Evolutionary conservation across 2,329 filamentous ascomycete species (phyloP).

Genomic region (Ilyonectria sp.): DNA sequence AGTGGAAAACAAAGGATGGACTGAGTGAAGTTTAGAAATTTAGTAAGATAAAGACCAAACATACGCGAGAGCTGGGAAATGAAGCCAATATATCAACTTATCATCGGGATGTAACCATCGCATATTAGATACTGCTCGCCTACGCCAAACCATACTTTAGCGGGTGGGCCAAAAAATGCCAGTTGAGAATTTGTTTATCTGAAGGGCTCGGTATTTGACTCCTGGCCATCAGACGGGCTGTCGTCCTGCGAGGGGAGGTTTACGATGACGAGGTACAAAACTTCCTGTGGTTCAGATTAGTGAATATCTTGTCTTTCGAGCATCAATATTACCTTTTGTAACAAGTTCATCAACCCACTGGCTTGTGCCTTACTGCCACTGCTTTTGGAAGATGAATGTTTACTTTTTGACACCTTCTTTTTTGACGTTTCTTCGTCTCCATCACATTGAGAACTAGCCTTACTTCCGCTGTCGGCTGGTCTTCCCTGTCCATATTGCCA

Average conservation of each 20-base stretch:
- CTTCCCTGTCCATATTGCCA: constrained; percentile 10
- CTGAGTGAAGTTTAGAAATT: too few relatives aligned
- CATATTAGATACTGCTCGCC: too few relatives aligned
- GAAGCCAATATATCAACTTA: too few relatives aligned
- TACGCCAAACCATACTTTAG: too few relatives aligned
- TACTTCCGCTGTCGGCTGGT: not conserved
- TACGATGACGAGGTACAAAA: constrained; percentile 23
- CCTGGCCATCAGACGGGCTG: too few relatives aligned
- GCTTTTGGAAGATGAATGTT: not conserved
- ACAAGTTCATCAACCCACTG: not conserved
- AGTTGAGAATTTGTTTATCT: too few relatives aligned
- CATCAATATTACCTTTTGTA: constrained; percentile 3
- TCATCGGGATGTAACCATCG: too few relatives aligned
- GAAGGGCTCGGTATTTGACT: too few relatives aligned
- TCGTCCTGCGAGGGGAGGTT: constrained; percentile 1
- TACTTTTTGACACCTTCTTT: not conserved
- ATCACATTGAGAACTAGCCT: not conserved
- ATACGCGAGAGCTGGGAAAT: too few relatives aligned
- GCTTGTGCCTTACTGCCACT: not conserved
- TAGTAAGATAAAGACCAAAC: too few relatives aligned
- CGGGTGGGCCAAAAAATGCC: too few relatives aligned
- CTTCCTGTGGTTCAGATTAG: constrained; percentile 8
- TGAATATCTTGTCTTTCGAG: not conserved
- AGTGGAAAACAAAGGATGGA: not conserved
- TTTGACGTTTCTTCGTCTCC: not conserved